Conservation (phyloP, 495 filamentous ascomycete genomes). For the Tuber umbilicatum region DNA sequence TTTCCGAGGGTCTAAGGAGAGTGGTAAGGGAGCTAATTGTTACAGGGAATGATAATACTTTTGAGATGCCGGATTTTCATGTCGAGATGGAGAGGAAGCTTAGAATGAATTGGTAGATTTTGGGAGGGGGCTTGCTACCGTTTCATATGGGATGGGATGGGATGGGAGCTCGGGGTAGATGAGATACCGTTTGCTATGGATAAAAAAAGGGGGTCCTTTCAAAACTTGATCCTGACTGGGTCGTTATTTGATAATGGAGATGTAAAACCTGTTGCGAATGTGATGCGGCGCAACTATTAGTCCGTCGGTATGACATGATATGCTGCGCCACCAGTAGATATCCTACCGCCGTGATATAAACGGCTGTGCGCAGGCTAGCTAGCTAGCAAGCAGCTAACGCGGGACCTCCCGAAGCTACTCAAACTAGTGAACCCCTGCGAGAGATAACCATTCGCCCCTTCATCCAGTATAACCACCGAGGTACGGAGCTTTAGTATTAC, state of each 20-base stretch:
- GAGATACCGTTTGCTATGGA: not conserved
- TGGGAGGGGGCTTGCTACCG: not conserved
- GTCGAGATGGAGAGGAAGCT: slow-evolving; percentile 90
- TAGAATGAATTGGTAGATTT: slow-evolving; percentile 59
- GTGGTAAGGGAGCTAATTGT: slow-evolving; percentile 41
- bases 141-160: not conserved
- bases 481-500: not conserved
- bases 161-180: not conserved
- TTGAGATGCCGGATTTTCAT: slow-evolving; percentile 64
- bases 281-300: not conserved
- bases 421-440: not conserved
- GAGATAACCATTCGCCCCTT: not conserved
- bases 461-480: not conserved
- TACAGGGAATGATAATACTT: slow-evolving; percentile 52
- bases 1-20: not conserved
- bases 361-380: not conserved
- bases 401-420: not conserved
- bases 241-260: not conserved
- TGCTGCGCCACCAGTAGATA: not conserved
- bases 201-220: not conserved
- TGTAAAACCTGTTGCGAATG: not conserved
- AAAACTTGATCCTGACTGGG: not conserved
- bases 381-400: not conserved
- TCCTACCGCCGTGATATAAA: not conserved
- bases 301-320: not conserved